phyloP scores from a whole-genome alignment of 192 early-diverging fungal genomes.

The Blastocladiella britannica region DNA sequence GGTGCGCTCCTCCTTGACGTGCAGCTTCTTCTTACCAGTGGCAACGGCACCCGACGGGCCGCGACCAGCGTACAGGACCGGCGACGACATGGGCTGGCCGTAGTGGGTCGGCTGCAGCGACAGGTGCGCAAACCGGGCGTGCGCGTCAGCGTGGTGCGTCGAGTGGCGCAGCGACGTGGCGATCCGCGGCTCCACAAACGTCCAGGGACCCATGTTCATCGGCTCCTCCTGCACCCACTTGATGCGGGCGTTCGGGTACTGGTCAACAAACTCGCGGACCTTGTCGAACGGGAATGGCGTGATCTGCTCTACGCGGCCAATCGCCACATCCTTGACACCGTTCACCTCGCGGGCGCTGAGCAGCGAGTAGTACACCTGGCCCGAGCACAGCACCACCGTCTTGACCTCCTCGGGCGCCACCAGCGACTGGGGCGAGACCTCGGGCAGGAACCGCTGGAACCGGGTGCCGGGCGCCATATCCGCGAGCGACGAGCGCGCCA shows the following conservation, averaged over 20 bases:
- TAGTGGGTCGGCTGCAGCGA: slow-evolving; percentile 6
- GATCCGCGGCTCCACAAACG: slow-evolving; percentile 68
- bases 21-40: slow-evolving; percentile 89
- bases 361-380: slow-evolving; percentile 93
- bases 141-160: slow-evolving; percentile 36
- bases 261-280: slow-evolving; percentile 61
- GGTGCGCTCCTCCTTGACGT: slow-evolving; percentile 60
- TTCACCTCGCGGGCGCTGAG: slow-evolving; percentile 72
- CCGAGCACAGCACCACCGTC: slow-evolving; percentile 83
- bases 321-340: slow-evolving; percentile 69
- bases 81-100: slow-evolving; percentile 10
- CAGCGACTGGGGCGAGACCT: slow-evolving; percentile 59
- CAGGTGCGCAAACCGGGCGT: slow-evolving; percentile 6
- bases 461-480: slow-evolving; percentile 62
- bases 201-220: slow-evolving; percentile 82
- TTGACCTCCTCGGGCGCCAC: slow-evolving; percentile 65
- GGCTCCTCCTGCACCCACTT: slow-evolving; percentile 93
- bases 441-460: slow-evolving; percentile 86
- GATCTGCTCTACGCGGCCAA: slow-evolving; percentile 87
- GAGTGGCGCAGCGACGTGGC: slow-evolving; percentile 58
- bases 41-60: slow-evolving; percentile 72
- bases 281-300: slow-evolving; percentile 88
- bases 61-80: slow-evolving; percentile 62
- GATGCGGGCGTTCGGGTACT: slow-evolving; percentile 78
- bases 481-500: slow-evolving; percentile 59